These are phyloP conservation scores for Gracilaria gracilis DNA, from an alignment of 23 red algal genomes.

Conservation along the genomic window DNA sequence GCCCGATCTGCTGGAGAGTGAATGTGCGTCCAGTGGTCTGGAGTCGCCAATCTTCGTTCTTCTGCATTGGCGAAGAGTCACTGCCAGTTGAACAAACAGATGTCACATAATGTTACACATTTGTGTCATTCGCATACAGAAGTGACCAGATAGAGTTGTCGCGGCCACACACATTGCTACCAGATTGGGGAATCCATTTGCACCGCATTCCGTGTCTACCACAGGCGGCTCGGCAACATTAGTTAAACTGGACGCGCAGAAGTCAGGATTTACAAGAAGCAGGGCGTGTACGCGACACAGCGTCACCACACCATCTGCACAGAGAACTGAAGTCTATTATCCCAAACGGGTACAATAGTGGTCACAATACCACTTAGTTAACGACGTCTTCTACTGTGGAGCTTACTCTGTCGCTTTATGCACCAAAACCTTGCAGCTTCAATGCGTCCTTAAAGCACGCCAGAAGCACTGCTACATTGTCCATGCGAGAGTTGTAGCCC, in stretches of 20 bases:
- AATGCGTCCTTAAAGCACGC: constrained; percentile 75
- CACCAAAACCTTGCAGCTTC: constrained; percentile 60
- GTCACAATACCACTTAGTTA: background rate
- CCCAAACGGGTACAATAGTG: background rate
- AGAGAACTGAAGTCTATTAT: background rate
- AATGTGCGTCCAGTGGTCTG: too few species aligned
- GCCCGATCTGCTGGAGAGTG: background rate
- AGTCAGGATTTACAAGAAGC: constrained; percentile 25
- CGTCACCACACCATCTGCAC: background rate
- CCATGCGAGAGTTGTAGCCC: constrained; percentile 83
- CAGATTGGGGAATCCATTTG: background rate
- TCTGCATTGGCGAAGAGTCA: too few species aligned
- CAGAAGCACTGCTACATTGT: constrained; percentile 66
- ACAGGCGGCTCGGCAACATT: background rate
- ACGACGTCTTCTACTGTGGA: background rate
- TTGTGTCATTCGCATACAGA: background rate
- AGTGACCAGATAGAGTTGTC: background rate
- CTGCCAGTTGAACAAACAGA: too few species aligned
- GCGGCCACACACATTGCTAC: background rate
- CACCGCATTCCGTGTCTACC: background rate
- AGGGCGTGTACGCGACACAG: background rate
- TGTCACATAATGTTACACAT: background rate
- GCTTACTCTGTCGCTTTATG: background rate
- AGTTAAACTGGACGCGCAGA: background rate
- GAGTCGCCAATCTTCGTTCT: too few species aligned